Evolutionary conservation across 1,139 yeast species (phyloP), one percentile per base, ranked within the genome.

Genomic region (Yarrowia galli): DNA sequence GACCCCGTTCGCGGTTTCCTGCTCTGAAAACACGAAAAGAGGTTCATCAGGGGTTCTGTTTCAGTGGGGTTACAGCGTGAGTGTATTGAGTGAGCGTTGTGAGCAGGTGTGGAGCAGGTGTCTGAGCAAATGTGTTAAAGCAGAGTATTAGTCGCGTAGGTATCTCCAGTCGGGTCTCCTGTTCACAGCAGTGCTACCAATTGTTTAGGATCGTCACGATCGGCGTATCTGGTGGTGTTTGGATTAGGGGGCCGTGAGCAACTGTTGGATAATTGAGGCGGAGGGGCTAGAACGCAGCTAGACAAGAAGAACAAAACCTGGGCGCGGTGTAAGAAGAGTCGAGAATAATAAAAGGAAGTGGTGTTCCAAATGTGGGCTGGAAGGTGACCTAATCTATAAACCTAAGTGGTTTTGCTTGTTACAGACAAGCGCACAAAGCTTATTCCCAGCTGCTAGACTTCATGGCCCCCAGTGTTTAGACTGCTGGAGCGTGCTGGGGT

Each of bases 291-390:
- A 16, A 25, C 40, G 54, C 38, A 32, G n/a, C 18, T 32, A 12
- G 54, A 12, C n/a, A 9, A 16, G 13, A 43, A 15, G 8, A 13
- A n/a, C 48, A 35, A 35, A 15, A 20, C 15, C 42, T 51, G 42
- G 42, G 28, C 58, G 58, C 32, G 45, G 60, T 53, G 23, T 16
- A 36, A 12, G 45, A 36, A 35, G 58, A 22, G 60, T 38, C 60
- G 60, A 53, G 60, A 53, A 53, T 53, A 53, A 36, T 49, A 53
- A 51, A 22, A 22, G 36, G 25, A 36, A 23, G 40, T 28, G 60
- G 60, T 20, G 58, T 53, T 53, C 60, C 35, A 53, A 38, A 53
- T 53, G 60, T 53, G 60, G 60, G 60, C 60, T 53, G 60, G 60
- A 36, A 53, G 60, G 32, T 16, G 45, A 38, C 45, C 60, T 53